Evolutionary conservation across 2,329 filamentous ascomycete genomes (phyloP).

Genomic region (Penicillium sp.): DNA sequence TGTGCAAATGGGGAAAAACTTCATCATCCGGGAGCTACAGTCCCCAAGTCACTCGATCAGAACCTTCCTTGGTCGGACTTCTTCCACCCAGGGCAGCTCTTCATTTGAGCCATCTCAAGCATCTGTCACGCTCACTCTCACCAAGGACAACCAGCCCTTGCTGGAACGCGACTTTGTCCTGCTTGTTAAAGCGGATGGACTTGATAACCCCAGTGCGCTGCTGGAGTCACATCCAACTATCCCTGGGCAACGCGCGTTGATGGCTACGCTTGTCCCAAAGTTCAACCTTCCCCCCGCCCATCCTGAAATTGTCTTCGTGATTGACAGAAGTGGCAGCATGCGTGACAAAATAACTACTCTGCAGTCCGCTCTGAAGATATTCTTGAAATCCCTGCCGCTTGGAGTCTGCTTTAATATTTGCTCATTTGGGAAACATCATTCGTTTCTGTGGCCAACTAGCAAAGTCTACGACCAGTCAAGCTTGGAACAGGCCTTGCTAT

Average conservation of each 20-base stretch:
- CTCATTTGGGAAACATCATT: conserved; percentile 51
- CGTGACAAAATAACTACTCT: conserved; percentile 48
- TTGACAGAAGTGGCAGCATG: conserved; percentile 68
- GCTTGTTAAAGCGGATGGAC: conserved; percentile 60
- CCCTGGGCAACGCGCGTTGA: conserved; percentile 62
- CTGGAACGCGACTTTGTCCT: conserved; percentile 67
- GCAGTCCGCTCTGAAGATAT: conserved; percentile 53
- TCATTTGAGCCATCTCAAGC: conserved; percentile 58
- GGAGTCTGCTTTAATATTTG: conserved; percentile 59
- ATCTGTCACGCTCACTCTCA: conserved; percentile 59
- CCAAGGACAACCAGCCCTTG: conserved; percentile 16
- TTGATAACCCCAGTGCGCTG: conserved; percentile 61
- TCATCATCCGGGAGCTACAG: conserved; percentile 60
- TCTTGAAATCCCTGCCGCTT: conserved; percentile 59
- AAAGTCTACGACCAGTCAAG: conserved; percentile 47
- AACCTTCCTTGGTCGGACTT: conserved; percentile 62
- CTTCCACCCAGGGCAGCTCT: conserved; percentile 37
- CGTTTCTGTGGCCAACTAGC: conserved; percentile 51
- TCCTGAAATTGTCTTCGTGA: conserved; percentile 69
- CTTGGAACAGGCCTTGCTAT: conserved; percentile 44
- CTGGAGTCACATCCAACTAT: conserved; percentile 65
- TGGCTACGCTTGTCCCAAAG: conserved; percentile 69
- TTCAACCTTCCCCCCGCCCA: conserved; percentile 59
- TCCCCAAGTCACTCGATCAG: conserved; percentile 68
- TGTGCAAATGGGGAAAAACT: conserved; percentile 56